Base-by-base conservation (phyloP, 352 stramenopile genomes). In the Globisporangium middletonii region DNA sequence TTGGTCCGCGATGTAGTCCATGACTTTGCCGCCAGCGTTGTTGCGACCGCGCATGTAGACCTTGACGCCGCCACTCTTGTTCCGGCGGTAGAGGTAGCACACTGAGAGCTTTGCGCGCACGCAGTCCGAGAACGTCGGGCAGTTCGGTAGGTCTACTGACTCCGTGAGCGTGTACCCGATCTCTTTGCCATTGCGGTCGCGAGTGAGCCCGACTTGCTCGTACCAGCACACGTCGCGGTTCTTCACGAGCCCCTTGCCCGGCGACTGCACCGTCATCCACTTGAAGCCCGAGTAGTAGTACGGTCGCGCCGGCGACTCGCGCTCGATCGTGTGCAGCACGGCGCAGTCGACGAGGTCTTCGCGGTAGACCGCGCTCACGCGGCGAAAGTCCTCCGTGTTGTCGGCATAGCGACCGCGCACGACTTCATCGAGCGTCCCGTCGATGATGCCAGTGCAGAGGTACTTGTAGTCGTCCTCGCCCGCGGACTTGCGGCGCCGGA, bases 211-310 rank as follows among this genome's bases (percentile, higher is more conserved):
- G 8, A 81, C 71, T 59, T 91, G 81, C 63, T 91, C 78, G 59
- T 88, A 91, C 73, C 76, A 91, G 65, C 81, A 91, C 19, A 87
- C 76, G 58, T 91, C 81, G 51, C 81, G 75, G 60, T 89, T 88
- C 69, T 88, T 88, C 18, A 91, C 76, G 49, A 91, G 57, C 4
- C 81, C 76, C 46, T 89, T 88, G 41, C 78, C 77, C 0, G 77
- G 81, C 0, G 72, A 87, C 54, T 80, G 68, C 52, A 89, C 79
- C 7, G 77, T 88, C 77, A 88, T 88, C 81, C 81, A 91, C 67
- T 91, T 91, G 70, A 91, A 89, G 38, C 81, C 83, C 8, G 78
- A 79, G 55, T 82, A 85, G 59, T 82, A 89, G 59, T 86, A 91
- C 2, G 81, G 81, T 11, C 85, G 69, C 12, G 67, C 54, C 0